Conservation (phyloP, 75 land plant species). For the Adiantum capillusveneris region DNA sequence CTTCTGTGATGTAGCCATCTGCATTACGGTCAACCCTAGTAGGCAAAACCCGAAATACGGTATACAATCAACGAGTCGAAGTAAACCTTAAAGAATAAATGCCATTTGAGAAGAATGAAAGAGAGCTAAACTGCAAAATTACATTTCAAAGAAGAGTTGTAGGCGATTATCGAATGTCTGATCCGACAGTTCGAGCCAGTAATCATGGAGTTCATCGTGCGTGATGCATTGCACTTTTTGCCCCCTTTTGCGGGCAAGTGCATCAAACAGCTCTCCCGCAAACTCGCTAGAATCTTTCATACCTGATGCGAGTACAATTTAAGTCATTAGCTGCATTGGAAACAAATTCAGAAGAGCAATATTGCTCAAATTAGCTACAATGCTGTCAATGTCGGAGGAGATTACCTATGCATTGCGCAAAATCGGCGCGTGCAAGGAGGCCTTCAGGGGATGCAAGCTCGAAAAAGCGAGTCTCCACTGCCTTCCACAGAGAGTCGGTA, state of each 20-base stretch:
- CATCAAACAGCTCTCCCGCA: constrained; percentile 37
- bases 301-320: constrained; percentile 13
- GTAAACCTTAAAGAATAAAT: too few relatives aligned
- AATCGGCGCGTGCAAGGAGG: constrained; percentile 16
- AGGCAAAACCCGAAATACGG: not conserved
- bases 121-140: not conserved
- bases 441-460: constrained; percentile 14
- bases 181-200: constrained; percentile 30
- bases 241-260: constrained; percentile 17
- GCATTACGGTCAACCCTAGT: constrained; percentile 35
- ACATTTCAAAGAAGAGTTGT: constrained; percentile 42
- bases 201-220: constrained; percentile 25
- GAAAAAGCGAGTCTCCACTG: constrained; percentile 22
- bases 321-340: too few relatives aligned
- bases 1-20: constrained; percentile 33
- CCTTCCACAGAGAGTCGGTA: constrained; percentile 14
- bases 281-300: constrained; percentile 43
- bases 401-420: constrained; percentile 30
- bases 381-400: not conserved
- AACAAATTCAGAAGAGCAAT: too few relatives aligned
- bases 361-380: not conserved
- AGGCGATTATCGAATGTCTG: constrained; percentile 31
- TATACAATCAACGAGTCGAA: not conserved
- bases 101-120: not conserved
- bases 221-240: constrained; percentile 6